These are phyloP conservation scores for Fusarium austroafricanum DNA, from an alignment of 2,329 filamentous ascomycete genomes.

Conservation along the genomic window DNA sequence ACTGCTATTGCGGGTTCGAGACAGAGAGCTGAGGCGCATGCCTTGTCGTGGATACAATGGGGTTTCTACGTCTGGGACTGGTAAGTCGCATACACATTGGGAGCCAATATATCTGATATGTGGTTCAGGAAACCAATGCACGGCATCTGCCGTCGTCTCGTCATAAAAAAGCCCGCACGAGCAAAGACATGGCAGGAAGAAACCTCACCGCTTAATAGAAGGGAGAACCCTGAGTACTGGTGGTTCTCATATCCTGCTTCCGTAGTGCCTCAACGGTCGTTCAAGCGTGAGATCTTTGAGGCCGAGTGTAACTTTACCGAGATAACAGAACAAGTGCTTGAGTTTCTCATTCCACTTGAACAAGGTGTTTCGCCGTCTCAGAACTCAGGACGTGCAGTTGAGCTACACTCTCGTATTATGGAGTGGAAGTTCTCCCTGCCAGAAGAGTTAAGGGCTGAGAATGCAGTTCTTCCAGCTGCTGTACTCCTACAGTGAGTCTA, in stretches of 20 bases:
- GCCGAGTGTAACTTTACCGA: constrained; percentile 26
- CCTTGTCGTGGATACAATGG: constrained; percentile 35
- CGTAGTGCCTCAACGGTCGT: neutral
- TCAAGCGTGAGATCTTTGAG: constrained; percentile 30
- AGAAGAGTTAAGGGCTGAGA: constrained; percentile 22
- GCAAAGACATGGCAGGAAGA: constrained; percentile 22
- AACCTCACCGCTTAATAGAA: constrained; percentile 6
- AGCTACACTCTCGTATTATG: constrained; percentile 17
- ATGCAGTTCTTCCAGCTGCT: constrained; percentile 15
- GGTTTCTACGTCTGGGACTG: constrained; percentile 36
- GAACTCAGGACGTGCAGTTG: neutral
- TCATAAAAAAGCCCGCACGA: constrained; percentile 8
- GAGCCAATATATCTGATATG: neutral
- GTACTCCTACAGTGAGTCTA: constrained; percentile 22
- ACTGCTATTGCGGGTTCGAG: constrained; percentile 21
- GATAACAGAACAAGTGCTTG: constrained; percentile 23
- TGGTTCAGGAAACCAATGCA: constrained; percentile 34
- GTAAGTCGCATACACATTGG: neutral
- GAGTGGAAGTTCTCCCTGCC: constrained; percentile 31
- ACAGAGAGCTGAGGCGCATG: constrained; percentile 25
- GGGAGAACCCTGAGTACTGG: constrained; percentile 25
- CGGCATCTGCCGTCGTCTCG: constrained; percentile 16
- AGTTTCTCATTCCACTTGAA: constrained; percentile 25
- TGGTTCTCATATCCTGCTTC: constrained; percentile 32
- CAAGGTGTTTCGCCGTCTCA: neutral